Evolutionary conservation across 352 stramenopile species (phyloP).

Genomic region (Plasmopara viticola): DNA sequence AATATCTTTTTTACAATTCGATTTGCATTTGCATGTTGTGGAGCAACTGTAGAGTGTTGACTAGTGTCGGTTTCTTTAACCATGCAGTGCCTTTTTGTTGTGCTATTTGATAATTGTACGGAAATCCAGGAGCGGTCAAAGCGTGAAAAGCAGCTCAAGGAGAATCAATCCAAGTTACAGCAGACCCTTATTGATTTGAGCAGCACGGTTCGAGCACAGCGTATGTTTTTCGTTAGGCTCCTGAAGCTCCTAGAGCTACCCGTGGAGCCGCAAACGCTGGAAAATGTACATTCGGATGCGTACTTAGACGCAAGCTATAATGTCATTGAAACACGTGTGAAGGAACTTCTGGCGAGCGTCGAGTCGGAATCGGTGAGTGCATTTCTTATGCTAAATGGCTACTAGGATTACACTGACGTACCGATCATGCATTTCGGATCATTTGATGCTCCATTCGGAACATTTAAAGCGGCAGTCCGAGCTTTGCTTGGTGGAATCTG

Average conservation of each 20-base stretch:
- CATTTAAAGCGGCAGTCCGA: slow-evolving; percentile 52
- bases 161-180: slow-evolving; percentile 60
- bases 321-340: slow-evolving; percentile 46
- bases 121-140: slow-evolving; percentile 75
- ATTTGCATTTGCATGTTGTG: slow-evolving; percentile 14
- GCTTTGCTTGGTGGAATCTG: slow-evolving; percentile 52
- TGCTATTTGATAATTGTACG: slow-evolving; percentile 27
- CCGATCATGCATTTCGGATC: not conserved
- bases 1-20: slow-evolving; percentile 58
- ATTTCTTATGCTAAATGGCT: not conserved
- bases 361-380: slow-evolving; percentile 53
- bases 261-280: slow-evolving; percentile 11
- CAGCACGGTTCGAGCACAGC: slow-evolving; percentile 43
- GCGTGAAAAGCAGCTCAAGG: slow-evolving; percentile 54
- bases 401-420: not conserved
- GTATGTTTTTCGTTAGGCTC: slow-evolving; percentile 47
- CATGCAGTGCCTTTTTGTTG: slow-evolving; percentile 21
- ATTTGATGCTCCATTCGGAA: slow-evolving; percentile 46
- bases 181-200: slow-evolving; percentile 55
- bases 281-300: slow-evolving; percentile 35
- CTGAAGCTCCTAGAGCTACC: slow-evolving; percentile 48
- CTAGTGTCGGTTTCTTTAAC: slow-evolving; percentile 46
- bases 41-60: slow-evolving; percentile 7
- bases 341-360: slow-evolving; percentile 43
- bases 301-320: slow-evolving; percentile 43